Evolutionary conservation across 1,284 basidiomycete genomes (phyloP).

Genomic region (Heterobasidion occidentale): DNA sequence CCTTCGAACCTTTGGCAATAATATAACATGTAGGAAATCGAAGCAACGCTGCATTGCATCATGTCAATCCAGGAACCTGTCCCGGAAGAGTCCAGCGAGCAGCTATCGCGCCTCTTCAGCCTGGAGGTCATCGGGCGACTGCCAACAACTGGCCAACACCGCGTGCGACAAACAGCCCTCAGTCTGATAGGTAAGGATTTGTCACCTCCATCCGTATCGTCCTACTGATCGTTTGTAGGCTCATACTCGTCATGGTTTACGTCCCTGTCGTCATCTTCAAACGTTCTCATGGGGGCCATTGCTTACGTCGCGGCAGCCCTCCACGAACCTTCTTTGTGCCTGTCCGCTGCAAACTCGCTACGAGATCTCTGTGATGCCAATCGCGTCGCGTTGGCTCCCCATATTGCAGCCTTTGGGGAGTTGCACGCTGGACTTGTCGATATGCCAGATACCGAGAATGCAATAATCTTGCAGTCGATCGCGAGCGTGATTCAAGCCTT

Average conservation of each 20-base stretch:
- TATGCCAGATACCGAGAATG: conserved; percentile 82
- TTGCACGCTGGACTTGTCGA: conserved; percentile 68
- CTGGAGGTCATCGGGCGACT: conserved; percentile 60
- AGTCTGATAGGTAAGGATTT: conserved; percentile 51
- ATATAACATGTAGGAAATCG: conserved; percentile 54
- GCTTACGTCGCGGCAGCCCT: conserved; percentile 70
- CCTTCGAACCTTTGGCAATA: neutral
- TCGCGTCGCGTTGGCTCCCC: conserved; percentile 67
- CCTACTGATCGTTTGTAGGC: conserved; percentile 32
- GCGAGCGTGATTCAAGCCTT: conserved; percentile 87
- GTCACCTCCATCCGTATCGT: neutral
- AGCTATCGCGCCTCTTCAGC: conserved; percentile 64
- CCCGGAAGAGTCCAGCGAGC: conserved; percentile 60
- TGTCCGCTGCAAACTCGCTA: conserved; percentile 72
- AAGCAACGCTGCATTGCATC: conserved; percentile 79
- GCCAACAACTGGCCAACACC: conserved; percentile 53
- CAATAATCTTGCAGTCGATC: conserved; percentile 84
- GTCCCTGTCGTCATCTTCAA: conserved; percentile 35
- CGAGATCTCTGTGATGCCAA: conserved; percentile 86
- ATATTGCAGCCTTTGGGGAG: conserved; percentile 78
- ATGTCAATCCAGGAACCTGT: conserved; percentile 83
- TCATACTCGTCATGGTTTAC: conserved; percentile 84
- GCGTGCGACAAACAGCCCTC: conserved; percentile 68
- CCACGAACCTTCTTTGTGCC: conserved; percentile 52
- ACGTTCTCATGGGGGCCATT: conserved; percentile 49